Evolutionary conservation across 78 protist genomes (phyloP).

Genomic region (Tieghemostelium lacteum): DNA sequence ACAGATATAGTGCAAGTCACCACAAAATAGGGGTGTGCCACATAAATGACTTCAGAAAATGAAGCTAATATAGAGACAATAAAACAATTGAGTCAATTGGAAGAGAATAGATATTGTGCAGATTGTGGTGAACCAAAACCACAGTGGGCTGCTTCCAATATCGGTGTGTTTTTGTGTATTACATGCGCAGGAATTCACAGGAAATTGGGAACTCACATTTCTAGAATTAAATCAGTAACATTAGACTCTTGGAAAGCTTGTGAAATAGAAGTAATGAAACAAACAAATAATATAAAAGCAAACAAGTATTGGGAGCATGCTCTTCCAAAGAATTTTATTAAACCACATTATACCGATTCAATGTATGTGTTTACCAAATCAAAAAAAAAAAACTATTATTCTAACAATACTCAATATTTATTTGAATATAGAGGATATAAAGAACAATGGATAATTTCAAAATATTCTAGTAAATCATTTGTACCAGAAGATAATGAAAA

Average conservation of each 20-base stretch:
- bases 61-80: constrained; percentile 5
- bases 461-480: constrained; percentile 58
- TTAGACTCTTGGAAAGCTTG: constrained; percentile 75
- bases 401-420: background rate
- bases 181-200: constrained; percentile 89
- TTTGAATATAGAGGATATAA: constrained; percentile 36
- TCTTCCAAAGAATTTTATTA: constrained; percentile 26
- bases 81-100: constrained; percentile 25
- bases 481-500: constrained; percentile 19
- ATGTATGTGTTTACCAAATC: constrained; percentile 11
- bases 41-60: background rate
- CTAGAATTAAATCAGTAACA: constrained; percentile 73
- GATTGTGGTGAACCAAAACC: constrained; percentile 82
- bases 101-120: constrained; percentile 73
- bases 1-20: too few relatives aligned
- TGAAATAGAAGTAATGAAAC: constrained; percentile 25
- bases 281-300: constrained; percentile 25
- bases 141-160: constrained; percentile 84
- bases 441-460: constrained; percentile 73
- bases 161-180: constrained; percentile 88
- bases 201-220: constrained; percentile 83
- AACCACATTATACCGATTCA: constrained; percentile 62
- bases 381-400: background rate
- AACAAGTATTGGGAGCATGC: constrained; percentile 25
- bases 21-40: too few relatives aligned